phyloP scores from a whole-genome alignment of 2,329 filamentous ascomycete genomes.

The Cladosporium austrohemisphaericum region DNA sequence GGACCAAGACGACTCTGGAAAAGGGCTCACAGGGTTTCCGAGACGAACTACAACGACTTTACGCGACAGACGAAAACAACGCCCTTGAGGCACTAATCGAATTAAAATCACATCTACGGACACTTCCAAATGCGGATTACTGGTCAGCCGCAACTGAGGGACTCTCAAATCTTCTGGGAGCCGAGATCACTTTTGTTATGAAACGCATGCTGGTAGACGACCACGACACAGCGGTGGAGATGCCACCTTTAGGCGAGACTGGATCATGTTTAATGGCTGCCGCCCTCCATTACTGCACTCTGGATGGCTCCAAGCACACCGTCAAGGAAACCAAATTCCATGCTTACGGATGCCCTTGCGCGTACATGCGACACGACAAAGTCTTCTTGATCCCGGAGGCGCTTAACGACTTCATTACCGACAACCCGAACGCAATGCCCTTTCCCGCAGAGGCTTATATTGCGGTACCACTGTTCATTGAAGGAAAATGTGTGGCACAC shows the following conservation, averaged over 20 bases:
- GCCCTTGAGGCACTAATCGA: constrained; percentile 58
- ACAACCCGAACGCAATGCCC: constrained; percentile 60
- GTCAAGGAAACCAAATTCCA: constrained; percentile 61
- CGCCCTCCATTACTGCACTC: constrained; percentile 61
- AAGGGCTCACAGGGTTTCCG: constrained; percentile 26
- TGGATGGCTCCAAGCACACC: constrained; percentile 52
- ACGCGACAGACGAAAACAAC: constrained; percentile 51
- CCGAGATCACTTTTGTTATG: constrained; percentile 66
- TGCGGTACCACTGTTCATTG: constrained; percentile 61
- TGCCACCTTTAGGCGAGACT: constrained; percentile 58
- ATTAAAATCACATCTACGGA: constrained; percentile 55
- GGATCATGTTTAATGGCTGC: constrained; percentile 62
- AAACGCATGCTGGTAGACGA: constrained; percentile 61
- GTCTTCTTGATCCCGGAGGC: constrained; percentile 64
- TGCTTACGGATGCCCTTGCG: constrained; percentile 62
- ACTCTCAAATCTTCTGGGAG: constrained; percentile 58
- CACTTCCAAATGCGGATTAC: constrained; percentile 56
- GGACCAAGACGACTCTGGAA: constrained; percentile 25
- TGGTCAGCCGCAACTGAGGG: constrained; percentile 63
- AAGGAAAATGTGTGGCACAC: constrained; percentile 64
- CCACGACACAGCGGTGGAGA: constrained; percentile 55
- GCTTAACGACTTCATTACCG: constrained; percentile 55
- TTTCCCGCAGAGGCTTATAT: constrained; percentile 64
- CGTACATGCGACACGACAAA: constrained; percentile 68
- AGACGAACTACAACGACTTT: constrained; percentile 23